phyloP scores from a whole-genome alignment of 164 flowering plant species.

The Nymphaea thermarum region DNA sequence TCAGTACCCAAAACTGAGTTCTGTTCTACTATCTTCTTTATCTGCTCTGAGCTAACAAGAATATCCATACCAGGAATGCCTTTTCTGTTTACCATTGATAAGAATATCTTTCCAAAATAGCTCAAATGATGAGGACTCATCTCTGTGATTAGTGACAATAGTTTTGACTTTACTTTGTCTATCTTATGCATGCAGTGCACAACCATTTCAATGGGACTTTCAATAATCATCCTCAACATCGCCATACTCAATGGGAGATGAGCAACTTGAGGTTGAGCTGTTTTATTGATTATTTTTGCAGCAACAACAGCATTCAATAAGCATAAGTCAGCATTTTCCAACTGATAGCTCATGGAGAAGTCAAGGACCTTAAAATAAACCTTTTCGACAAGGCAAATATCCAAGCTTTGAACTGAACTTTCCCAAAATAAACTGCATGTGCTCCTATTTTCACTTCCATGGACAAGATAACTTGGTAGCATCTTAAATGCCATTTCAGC shows the following conservation, averaged over 20 bases:
- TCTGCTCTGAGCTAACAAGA: neutral
- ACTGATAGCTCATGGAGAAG: constrained; percentile 22
- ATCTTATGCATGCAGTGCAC: constrained; percentile 35
- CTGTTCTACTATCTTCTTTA: neutral
- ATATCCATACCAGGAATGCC: neutral
- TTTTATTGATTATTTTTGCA: constrained; percentile 14
- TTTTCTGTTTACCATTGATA: constrained; percentile 13
- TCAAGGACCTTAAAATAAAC: constrained; percentile 32
- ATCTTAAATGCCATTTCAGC: constrained; percentile 44
- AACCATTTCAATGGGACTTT: constrained; percentile 45
- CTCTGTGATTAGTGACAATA: constrained; percentile 43
- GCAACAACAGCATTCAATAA: constrained; percentile 48
- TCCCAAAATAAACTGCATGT: constrained; percentile 25
- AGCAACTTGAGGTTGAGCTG: constrained; percentile 13
- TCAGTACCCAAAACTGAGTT: constrained; percentile 10
- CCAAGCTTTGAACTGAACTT: constrained; percentile 14
- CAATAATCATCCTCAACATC: constrained; percentile 29
- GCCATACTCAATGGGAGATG: constrained; percentile 31
- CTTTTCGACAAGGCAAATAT: constrained; percentile 29
- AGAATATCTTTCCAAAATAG: constrained; percentile 43
- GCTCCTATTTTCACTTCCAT: constrained; percentile 10
- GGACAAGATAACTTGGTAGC: constrained; percentile 25
- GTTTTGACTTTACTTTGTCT: constrained; percentile 35
- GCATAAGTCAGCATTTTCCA: constrained; percentile 46
- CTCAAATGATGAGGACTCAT: constrained; percentile 55